Conservation (phyloP, 768 basidiomycete species). For the Agrocybe praecox region DNA sequence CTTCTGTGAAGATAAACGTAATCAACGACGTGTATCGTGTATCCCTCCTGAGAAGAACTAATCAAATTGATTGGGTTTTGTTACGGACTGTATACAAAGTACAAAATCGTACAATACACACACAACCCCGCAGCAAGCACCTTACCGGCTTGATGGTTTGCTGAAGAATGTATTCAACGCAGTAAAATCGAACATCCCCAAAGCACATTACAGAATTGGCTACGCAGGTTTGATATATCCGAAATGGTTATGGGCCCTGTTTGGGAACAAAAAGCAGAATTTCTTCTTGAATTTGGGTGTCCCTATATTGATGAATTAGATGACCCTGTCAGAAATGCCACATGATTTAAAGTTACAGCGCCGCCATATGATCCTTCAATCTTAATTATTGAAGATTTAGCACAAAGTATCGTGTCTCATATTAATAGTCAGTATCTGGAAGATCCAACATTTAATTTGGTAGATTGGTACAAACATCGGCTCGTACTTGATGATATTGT, state of each 20-base stretch:
- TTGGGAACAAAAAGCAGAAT: neutral
- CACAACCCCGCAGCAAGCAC: too few species aligned
- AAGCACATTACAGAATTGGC: neutral
- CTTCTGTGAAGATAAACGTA: too few species aligned
- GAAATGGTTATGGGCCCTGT: neutral
- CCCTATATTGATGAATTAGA: neutral
- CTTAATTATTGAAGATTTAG: neutral
- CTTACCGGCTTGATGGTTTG: too few species aligned
- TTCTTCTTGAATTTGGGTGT: neutral
- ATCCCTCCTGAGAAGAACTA: too few species aligned
- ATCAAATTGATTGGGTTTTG: too few species aligned
- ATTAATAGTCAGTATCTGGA: neutral
- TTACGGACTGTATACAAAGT: too few species aligned
- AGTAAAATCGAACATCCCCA: neutral
- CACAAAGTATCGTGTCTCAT: neutral
- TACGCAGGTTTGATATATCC: neutral
- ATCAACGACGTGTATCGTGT: too few species aligned
- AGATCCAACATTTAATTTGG: conserved; percentile 1
- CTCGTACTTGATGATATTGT: too few species aligned
- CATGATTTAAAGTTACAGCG: too few species aligned
- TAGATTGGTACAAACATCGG: neutral
- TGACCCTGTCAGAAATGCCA: too few species aligned
- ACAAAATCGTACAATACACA: too few species aligned
- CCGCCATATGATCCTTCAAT: too few species aligned
- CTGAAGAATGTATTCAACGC: neutral